A percentile compares a stretch with the other conserved stretches of the same genome.
Evolutionary conservation across 768 basidiomycete genomes (phyloP).

Genomic region (Clavaria fumosa): DNA sequence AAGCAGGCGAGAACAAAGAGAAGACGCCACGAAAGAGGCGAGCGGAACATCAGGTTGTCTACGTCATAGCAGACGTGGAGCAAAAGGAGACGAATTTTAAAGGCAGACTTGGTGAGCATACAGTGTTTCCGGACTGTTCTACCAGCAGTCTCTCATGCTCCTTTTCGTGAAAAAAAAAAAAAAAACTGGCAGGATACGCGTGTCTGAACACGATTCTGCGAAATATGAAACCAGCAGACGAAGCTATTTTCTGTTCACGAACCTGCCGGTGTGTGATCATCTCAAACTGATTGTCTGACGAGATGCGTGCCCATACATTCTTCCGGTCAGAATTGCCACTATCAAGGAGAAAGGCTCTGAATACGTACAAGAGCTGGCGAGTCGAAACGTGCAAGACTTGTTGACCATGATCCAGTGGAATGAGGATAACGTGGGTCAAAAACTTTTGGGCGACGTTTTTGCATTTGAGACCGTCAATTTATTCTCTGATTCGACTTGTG

Average conservation of each 20-base stretch:
- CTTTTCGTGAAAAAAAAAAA: no score
- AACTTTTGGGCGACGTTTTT: no score
- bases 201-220: constrained; percentile 78
- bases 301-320: not conserved
- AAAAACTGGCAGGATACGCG: constrained; percentile 61
- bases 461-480: not conserved
- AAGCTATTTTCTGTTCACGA: constrained; percentile 61
- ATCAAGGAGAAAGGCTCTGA: constrained; percentile 70
- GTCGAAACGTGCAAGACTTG: constrained; percentile 61
- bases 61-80: constrained; percentile 60
- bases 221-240: constrained; percentile 44
- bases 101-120: constrained; percentile 37
- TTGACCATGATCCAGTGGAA: constrained; percentile 79
- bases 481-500: constrained; percentile 1
- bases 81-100: constrained; percentile 51
- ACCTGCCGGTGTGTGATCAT: constrained; percentile 35
- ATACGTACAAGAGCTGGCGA: constrained; percentile 68
- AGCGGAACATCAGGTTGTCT: no score
- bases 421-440: constrained; percentile 53
- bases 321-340: constrained; percentile 42
- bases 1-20: no score
- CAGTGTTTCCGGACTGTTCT: not conserved
- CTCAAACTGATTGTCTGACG: not conserved
- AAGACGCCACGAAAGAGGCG: no score
- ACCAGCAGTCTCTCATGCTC: not conserved